Evolutionary conservation across 2,329 filamentous ascomycete genomes (phyloP), one percentile per base, ranked within the genome.

Genomic region (Trichoderma brevicompactum): DNA sequence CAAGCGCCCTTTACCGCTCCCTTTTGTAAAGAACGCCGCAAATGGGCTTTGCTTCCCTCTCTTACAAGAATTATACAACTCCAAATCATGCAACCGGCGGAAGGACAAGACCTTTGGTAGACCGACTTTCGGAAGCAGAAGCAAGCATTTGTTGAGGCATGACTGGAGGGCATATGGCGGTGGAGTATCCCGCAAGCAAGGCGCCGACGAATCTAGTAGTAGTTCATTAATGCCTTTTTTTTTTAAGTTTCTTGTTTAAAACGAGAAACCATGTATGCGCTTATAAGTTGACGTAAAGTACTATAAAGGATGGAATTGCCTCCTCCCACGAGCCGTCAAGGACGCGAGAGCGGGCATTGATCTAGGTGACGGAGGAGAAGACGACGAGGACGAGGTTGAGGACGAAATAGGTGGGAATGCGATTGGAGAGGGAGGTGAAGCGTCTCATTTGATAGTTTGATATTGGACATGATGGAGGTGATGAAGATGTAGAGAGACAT

Each of bases 361-460:
- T n/a, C n/a, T n/a, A n/a, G n/a, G n/a, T n/a, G n/a, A n/a, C n/a
- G n/a, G n/a, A n/a, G n/a, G 71, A 66, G 23, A 68, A 60, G n/a
- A 71, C 36, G 49, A 72, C 43, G 40, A 68, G 5, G 50, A 59
- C 6, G 52, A 68, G 3, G 53, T 67, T 1, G 65, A 68, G 9
- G 70, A 60, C 56, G 44, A 60, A 38, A 17, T 46, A 49, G 56
- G 46, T 23, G 44, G 50, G 56, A 41, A 60, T 44, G 34, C 19
- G 13, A 34, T 48, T 40, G 15, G 56, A 49, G 13, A 60, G 23
- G 17, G 12, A n/a, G 7, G 28, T 32, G 56, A 60, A 60, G 19
- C 19, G 44, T 17, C n/a, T 12, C 32, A n/a, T 9, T n/a, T 0
- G 44, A 10, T 12, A 12, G 44, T 40, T 28, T 60, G 6, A 17